Evolutionary conservation across 2,329 filamentous ascomycete species (phyloP).

Genomic region (Juglanconis sp.): DNA sequence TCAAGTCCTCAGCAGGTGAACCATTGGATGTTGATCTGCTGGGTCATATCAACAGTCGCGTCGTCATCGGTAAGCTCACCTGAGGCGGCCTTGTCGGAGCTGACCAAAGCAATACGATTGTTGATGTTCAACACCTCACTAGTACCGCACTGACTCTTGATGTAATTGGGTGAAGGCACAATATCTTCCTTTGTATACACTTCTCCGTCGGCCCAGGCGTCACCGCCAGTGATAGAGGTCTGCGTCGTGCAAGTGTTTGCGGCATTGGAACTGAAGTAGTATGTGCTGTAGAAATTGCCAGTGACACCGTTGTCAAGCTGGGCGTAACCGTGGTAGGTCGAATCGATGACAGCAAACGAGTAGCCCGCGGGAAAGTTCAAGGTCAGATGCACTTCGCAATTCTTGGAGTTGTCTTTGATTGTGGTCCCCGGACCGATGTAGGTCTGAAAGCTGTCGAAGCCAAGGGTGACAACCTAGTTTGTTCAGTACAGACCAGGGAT

Average conservation of each 20-base stretch:
- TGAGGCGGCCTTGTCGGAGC: slow-evolving; percentile 32
- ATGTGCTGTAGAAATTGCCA: slow-evolving; percentile 43
- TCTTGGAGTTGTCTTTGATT: slow-evolving; percentile 38
- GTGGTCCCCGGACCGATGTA: slow-evolving; percentile 42
- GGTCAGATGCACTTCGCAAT: slow-evolving; percentile 45
- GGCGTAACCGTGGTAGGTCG: slow-evolving; percentile 47
- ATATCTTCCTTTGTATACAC: slow-evolving; percentile 46
- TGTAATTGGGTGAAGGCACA: slow-evolving; percentile 41
- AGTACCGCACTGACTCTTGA: slow-evolving; percentile 44
- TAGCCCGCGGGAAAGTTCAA: slow-evolving; percentile 45
- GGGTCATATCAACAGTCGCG: slow-evolving; percentile 41
- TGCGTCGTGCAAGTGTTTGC: slow-evolving; percentile 40
- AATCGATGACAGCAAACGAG: slow-evolving; percentile 43
- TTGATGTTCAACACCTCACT: slow-evolving; percentile 46
- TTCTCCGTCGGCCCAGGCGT: slow-evolving; percentile 38
- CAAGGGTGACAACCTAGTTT: slow-evolving; percentile 41
- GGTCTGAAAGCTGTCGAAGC: slow-evolving; percentile 45
- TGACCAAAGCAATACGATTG: slow-evolving; percentile 42
- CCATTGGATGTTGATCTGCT: slow-evolving; percentile 42
- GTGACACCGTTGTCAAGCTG: slow-evolving; percentile 43
- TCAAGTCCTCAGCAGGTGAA: slow-evolving; percentile 15
- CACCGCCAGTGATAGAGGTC: slow-evolving; percentile 41
- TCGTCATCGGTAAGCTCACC: slow-evolving; percentile 44
- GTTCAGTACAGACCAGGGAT: no score
- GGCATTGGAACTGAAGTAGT: slow-evolving; percentile 46